phyloP scores from a whole-genome alignment of 1,139 yeast species.

The Entelexis sorbosivorans region DNA sequence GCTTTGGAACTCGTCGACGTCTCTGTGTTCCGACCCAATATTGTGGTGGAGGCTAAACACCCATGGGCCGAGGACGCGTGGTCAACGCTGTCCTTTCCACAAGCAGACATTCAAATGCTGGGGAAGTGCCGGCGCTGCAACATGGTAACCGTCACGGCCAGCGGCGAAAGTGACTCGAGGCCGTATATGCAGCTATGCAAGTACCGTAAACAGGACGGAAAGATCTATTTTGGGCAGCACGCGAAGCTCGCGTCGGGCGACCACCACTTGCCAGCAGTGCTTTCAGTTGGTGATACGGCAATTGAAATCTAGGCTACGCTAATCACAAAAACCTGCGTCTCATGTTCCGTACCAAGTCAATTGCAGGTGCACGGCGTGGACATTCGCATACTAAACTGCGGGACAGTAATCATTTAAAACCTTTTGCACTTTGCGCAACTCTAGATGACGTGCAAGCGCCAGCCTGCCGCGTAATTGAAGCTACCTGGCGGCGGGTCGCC shows the following conservation, averaged over 20 bases:
- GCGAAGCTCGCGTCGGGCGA: conserved; percentile 5
- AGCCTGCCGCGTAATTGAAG: no score
- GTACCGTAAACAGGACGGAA: conserved; percentile 23
- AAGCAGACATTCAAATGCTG: conserved; percentile 14
- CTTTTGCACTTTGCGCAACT: no score
- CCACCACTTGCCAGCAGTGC: no score
- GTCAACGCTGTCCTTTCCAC: conserved; percentile 21
- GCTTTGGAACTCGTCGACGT: conserved; percentile 23
- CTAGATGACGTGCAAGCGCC: no score
- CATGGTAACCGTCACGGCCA: conserved; percentile 34
- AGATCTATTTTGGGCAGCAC: conserved; percentile 24
- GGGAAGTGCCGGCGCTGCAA: conserved; percentile 36
- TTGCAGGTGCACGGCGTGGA: no score
- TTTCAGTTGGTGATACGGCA: not conserved
- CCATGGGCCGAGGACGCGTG: conserved; percentile 35
- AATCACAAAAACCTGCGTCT: no score
- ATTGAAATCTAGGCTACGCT: not conserved
- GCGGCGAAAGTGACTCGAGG: conserved; percentile 33
- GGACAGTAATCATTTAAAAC: no score
- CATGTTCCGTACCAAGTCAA: no score
- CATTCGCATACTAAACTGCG: no score
- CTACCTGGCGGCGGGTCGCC: not conserved
- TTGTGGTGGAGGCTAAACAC: conserved; percentile 25
- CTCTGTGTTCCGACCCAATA: conserved; percentile 33
- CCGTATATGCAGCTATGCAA: conserved; percentile 29